These are phyloP conservation scores for Neobulgaria alba DNA, from an alignment of 2,329 filamentous ascomycete genomes.

Conservation along the genomic window DNA sequence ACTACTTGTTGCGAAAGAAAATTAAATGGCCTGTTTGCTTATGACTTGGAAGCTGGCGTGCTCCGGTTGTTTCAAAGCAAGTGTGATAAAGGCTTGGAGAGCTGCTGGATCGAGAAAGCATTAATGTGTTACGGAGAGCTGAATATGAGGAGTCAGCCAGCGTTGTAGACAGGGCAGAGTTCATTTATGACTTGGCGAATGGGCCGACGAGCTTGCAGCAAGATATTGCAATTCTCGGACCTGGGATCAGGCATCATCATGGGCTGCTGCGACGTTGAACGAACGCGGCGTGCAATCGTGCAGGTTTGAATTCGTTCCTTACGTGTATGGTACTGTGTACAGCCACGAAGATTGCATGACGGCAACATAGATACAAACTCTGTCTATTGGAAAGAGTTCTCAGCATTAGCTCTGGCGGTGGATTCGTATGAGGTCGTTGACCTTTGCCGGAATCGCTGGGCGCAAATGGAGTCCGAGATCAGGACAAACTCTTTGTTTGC, in stretches of 20 bases:
- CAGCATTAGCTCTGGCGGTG: too few species aligned
- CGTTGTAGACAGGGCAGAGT: slow-evolving; percentile 4
- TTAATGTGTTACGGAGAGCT: not conserved
- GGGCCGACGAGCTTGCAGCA: not conserved
- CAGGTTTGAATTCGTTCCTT: slow-evolving; percentile 8
- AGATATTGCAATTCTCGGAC: too few species aligned
- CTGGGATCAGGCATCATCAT: slow-evolving; percentile 7
- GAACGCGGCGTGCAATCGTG: slow-evolving; percentile 15
- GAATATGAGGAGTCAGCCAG: not conserved
- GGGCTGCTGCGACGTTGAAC: slow-evolving; percentile 21
- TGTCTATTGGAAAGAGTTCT: slow-evolving; percentile 6
- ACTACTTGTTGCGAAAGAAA: not conserved
- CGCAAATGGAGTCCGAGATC: too few species aligned
- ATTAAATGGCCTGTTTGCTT: not conserved
- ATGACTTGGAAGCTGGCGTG: not conserved
- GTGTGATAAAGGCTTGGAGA: not conserved
- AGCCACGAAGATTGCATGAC: slow-evolving; percentile 18
- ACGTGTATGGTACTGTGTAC: slow-evolving; percentile 7
- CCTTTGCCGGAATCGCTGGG: slow-evolving; percentile 19
- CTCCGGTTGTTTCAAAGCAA: not conserved
- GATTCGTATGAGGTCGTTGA: slow-evolving; percentile 14
- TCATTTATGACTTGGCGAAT: not conserved
- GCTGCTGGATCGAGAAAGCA: not conserved
- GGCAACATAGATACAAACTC: slow-evolving; percentile 1
- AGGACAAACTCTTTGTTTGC: too few species aligned